Base-by-base conservation (phyloP, 139 green algal species). In the Chlorella sp. region DNA sequence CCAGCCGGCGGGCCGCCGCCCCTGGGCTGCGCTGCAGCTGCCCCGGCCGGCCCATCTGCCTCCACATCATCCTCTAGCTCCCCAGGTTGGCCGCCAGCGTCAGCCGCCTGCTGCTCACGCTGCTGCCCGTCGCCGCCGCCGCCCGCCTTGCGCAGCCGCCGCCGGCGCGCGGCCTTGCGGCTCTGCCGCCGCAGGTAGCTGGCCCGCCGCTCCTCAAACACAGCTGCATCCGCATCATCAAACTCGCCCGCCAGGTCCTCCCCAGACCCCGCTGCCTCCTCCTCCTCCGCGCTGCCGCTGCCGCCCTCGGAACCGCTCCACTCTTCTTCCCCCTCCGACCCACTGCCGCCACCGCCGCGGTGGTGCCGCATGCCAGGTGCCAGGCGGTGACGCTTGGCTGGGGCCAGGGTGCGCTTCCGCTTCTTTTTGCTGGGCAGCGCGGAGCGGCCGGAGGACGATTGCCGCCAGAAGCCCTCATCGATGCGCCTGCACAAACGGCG, bases 161-260 rank as follows among this genome's bases (percentile, higher is more conserved):
- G 78, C 79, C 74, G 72, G 51, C 51, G 51, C 44, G 44, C 44
- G 44, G 44, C 44, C 7, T 7, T 11, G 44, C 44, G 44, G 44
- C 44, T 11, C 44, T 60, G 74, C 2, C 75, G 75, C 32, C 56
- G 56, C 56, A 82, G 75, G 60, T 82, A 86, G 36, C 67, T 68
- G 44, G 86, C 47, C 21, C 80, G 41, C 38, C 92, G 81, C 71
- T 85, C 44, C 63, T 87, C 56, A 83, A 89, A 94, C 44, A 85
- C 39, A 17, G 73, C 90, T 3, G 88, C 88, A 18, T 96, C 91
- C 18, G 82, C 87, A 60, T 95, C 93, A 47, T 95, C 94, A 69
- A 87, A 92, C 47, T 91, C 91, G 20, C 89, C 92, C 2, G 81
- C 41, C 23, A 87, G 82, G 55, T 95, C 86, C 55, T 86, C 72